Base-by-base conservation (phyloP, 2,329 filamentous ascomycete genomes). In the Penicillium concentricum region DNA sequence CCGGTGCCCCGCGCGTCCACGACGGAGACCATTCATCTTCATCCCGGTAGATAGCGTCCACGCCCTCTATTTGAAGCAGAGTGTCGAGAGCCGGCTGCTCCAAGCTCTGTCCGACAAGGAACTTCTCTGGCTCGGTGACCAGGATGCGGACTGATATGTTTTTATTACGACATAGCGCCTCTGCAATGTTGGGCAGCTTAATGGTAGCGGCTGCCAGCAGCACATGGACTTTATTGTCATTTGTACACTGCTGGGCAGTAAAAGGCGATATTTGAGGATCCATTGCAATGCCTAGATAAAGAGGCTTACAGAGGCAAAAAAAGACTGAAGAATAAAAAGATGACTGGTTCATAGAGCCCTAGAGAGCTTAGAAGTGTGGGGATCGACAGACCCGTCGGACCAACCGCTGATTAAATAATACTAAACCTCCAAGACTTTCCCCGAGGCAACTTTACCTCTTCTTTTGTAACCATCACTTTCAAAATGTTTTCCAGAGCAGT, bases 1-100 rank as follows among this genome's bases (percentile, higher is more conserved):
- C 96, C 3, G 81, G 81, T n/a, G 84, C 84, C 4, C 89, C 90
- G 2, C 92, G 82, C 22, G 81, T 83, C 93, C 93, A 97, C 0
- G 90, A 85, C 13, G 80, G 75, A 2, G 74, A 78, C 92, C 92
- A 97, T 74, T 97, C 94, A 62, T 92, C 90, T n/a, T 85, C 84
- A 69, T 97, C 91, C 9, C 82, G 79, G 74, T 96, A 92, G 46
- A 97, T 81, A 20, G 81, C 90, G 42, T 95, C 91, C 7, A 97
- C 89, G 61, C 89, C 87, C 3, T 86, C 84, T 5, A 90, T 74
- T 3, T 74, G 66, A 13, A 78, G 74, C 5, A 97, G 76, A 0
- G 82, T 74, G 0, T 79, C 75, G 2, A 94, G 72, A 0, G 81
- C 78, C 0, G 92, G 91, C 72, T 97, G 91, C 73, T 97, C 92